Base-by-base conservation (phyloP, 129 eudicot species). In the Erigeron canadensis region DNA sequence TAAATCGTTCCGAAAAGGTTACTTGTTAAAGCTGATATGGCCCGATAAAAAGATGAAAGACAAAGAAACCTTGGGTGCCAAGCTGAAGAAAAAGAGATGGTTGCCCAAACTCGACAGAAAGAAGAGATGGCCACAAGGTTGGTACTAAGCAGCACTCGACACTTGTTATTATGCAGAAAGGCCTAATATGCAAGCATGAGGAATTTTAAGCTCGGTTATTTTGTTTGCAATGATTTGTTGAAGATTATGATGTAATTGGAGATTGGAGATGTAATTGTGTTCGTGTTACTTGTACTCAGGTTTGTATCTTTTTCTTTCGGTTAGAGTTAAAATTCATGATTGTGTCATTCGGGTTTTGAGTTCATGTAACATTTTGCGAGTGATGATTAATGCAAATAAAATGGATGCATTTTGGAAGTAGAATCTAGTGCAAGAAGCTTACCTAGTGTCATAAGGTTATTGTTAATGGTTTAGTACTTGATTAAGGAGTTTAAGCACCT, bases 91-190 rank as follows among this genome's bases (percentile, higher is more conserved):
- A 55, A 77, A 67, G 57, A 67, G 80, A 79, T 78, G 83, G 86
- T 63, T 88, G 6, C 83, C 78, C 1, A 68, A 61, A 48, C 71
- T 73, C 63, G 74, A 88, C 46, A 74, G 42, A 13, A 77, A 77
- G 65, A 73, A 79, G 22, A 83, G 85, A 77, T 88, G 95, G 95
- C 95, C 95, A 12, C 85, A 86, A 67, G 96, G 96, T 39, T 88
- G 96, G 91, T 86, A 85, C 34, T 28, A 28, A 28, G 34, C 34
- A 28, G 34, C 34, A 28, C 34, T 28, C 34, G 2, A 1, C 34
- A 28, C 34, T 28, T 0, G 34, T 28, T 28, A 28, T 28, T 28
- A 28, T 28, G 1, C 34, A 28, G 3, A 28, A 28, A 28, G 34
- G 34, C 34, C 34, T 28, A 28, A 3, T 3, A 28, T 28, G 3